Conservation (phyloP, 2,329 filamentous ascomycete species). For the Fusarium avenaceum region DNA sequence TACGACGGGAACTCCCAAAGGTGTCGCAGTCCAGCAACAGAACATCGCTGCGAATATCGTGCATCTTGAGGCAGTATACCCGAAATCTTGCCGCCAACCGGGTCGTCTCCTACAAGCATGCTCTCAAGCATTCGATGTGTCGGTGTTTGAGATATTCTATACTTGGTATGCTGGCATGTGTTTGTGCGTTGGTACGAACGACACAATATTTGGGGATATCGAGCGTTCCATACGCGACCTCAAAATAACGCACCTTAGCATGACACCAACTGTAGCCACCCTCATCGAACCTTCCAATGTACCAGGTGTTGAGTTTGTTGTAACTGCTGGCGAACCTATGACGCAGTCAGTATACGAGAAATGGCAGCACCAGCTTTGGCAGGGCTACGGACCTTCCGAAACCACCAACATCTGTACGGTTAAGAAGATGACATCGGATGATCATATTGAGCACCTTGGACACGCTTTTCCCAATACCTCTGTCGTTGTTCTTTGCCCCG, state of each 20-base stretch:
- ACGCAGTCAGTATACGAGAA: conserved; percentile 76
- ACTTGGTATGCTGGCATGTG: conserved; percentile 84
- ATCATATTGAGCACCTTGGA: conserved; percentile 82
- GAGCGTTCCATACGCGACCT: conserved; percentile 75
- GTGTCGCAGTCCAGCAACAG: conserved; percentile 80
- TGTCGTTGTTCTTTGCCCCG: conserved; percentile 70
- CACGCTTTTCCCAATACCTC: conserved; percentile 81
- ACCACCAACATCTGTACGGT: conserved; percentile 90
- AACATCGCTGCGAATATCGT: conserved; percentile 84
- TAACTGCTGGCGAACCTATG: conserved; percentile 85
- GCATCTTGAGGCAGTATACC: conserved; percentile 75
- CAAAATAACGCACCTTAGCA: conserved; percentile 81
- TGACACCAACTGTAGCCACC: conserved; percentile 87
- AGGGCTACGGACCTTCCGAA: conserved; percentile 88
- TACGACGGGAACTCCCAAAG: conserved; percentile 84
- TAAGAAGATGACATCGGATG: conserved; percentile 68
- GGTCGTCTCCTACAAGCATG: conserved; percentile 84
- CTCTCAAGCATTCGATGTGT: conserved; percentile 88
- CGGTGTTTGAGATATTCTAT: conserved; percentile 92
- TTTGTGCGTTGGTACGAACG: conserved; percentile 80
- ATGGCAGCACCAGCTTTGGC: conserved; percentile 80
- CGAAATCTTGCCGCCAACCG: conserved; percentile 55
- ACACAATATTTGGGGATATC: conserved; percentile 79
- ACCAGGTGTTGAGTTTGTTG: conserved; percentile 79
- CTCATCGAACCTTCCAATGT: conserved; percentile 78